Percentiles rank a stretch among this genome's conserved stretches.
Conservation (phyloP, 2,329 filamentous ascomycete species). For the Rutstroemia sp. region DNA sequence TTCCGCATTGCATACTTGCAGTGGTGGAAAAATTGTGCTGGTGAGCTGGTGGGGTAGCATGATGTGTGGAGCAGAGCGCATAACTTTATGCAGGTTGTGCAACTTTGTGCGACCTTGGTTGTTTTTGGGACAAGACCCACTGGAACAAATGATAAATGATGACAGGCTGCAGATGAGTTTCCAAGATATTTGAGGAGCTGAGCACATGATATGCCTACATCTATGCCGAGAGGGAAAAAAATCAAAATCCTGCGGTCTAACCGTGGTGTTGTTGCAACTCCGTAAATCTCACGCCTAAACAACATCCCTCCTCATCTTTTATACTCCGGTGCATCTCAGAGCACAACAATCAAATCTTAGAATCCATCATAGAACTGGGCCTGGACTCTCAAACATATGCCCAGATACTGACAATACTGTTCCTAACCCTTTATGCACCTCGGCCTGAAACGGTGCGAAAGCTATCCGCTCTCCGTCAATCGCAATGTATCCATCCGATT, state of each 20-base stretch:
- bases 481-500: slow-evolving; percentile 72
- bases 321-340: background rate
- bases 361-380: background rate
- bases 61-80: background rate
- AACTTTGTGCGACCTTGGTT: no score
- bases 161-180: no score
- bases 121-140: no score
- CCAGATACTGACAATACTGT: slow-evolving; percentile 42
- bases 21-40: background rate
- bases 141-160: no score
- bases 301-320: background rate
- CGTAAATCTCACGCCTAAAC: no score
- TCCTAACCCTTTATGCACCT: slow-evolving; percentile 72
- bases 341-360: background rate
- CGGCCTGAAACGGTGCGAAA: slow-evolving; percentile 82
- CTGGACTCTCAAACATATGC: slow-evolving; percentile 3
- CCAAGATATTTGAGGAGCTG: no score
- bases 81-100: no score
- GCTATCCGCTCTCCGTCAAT: slow-evolving; percentile 83
- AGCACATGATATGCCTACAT: no score
- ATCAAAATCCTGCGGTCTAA: no score
- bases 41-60: background rate
- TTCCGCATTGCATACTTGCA: background rate
- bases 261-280: no score
- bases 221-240: no score